These are phyloP conservation scores for Claviceps spartinae DNA, from an alignment of 2,329 filamentous ascomycete species.

Conservation along the genomic window DNA sequence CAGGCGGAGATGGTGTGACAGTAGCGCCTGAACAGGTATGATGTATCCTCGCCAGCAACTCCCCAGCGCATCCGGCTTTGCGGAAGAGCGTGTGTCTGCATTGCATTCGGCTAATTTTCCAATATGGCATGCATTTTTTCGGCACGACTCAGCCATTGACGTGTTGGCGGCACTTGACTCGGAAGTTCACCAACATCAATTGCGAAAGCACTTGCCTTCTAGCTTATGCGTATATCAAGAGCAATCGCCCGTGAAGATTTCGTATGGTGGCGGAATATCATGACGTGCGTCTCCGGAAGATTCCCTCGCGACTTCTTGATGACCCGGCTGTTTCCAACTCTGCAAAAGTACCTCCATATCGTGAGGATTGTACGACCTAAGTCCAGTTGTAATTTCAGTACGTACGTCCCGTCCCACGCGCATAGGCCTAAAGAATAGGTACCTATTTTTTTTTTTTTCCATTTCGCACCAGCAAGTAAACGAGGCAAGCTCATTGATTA, in stretches of 20 bases:
- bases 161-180: neutral
- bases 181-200: neutral
- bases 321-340: neutral
- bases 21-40: neutral
- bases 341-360: neutral
- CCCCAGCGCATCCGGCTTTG: neutral
- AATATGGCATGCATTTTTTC: neutral
- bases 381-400: no score
- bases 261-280: neutral
- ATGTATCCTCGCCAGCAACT: neutral
- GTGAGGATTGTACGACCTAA: no score
- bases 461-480: neutral
- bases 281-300: neutral
- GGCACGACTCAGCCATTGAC: neutral
- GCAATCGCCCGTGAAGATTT: neutral
- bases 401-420: no score
- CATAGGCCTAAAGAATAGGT: neutral
- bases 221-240: neutral
- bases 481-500: neutral
- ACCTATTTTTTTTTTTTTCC: neutral
- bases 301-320: no score
- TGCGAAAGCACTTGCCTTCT: neutral
- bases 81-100: slow-evolving; percentile 1
- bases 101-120: neutral
- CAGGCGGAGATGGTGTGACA: slow-evolving; percentile 3